These are phyloP conservation scores for Prunus yedoensis DNA, from an alignment of 331 rosid genomes.

Conservation along the genomic window DNA sequence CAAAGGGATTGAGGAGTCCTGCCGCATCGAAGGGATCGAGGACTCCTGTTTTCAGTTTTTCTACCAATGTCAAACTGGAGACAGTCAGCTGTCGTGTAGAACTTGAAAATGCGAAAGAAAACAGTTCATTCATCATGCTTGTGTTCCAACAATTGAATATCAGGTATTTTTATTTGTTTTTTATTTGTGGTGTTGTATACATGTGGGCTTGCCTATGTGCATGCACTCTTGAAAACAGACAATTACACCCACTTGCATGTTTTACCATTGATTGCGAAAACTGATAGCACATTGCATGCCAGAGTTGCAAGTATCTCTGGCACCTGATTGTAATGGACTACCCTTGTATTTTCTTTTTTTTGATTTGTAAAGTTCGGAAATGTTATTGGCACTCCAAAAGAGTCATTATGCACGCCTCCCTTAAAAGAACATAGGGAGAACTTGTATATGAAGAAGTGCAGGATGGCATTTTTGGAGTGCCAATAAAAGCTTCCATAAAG, in stretches of 20 bases:
- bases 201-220: slow-evolving; percentile 1
- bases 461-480: too few species aligned
- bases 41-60: slow-evolving; percentile 44
- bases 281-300: neutral
- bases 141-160: slow-evolving; percentile 45
- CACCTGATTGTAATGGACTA: neutral
- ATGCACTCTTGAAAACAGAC: neutral
- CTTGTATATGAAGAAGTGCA: too few species aligned
- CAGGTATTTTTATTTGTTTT: slow-evolving; percentile 44
- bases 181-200: neutral
- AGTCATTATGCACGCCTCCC: too few species aligned
- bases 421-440: too few species aligned
- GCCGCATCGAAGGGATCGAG: slow-evolving; percentile 25
- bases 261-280: neutral
- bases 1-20: slow-evolving; percentile 29
- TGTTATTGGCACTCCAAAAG: too few species aligned
- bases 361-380: too few species aligned
- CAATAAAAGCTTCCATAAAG: too few species aligned
- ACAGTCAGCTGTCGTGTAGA: slow-evolving; percentile 51
- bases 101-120: slow-evolving; percentile 60
- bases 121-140: slow-evolving; percentile 45
- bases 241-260: neutral
- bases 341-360: too few species aligned
- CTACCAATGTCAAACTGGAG: slow-evolving; percentile 46
- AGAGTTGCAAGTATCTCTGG: too few species aligned